Base-by-base conservation (phyloP, 2,329 filamentous ascomycete species). In the Fusarium oligoseptatum region DNA sequence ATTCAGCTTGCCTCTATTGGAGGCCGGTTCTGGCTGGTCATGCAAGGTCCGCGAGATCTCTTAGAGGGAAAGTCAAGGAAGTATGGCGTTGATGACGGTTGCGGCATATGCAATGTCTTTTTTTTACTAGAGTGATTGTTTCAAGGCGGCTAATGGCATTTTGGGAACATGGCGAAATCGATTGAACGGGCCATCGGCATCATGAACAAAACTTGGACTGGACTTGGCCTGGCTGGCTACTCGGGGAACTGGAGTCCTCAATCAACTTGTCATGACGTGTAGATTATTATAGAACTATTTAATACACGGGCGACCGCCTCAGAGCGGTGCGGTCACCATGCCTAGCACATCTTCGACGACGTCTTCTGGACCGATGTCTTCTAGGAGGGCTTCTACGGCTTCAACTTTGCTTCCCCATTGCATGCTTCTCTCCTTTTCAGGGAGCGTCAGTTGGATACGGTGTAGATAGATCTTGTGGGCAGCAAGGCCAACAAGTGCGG, bases 401-500 rank as follows among this genome's bases (percentile, higher is more conserved):
- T 88, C 87, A 0, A 93, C 76, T 63, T 93, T 91, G 81, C 96
- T 98, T 0, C 97, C 97, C 91, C 97, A 99, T 81, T 98, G 94
- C 86, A 98, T 89, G 81, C 95, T 98, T 57, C 95, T 88, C 84
- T 98, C 97, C 67, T 91, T 90, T 71, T 91, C 88, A 1, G 94
- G 88, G 2, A 84, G 83, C 0, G 93, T 90, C 65, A 98, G 88
- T 15, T 89, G 83, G 36, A 99, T 91, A 10, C 95, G 92, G 84
- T 99, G 97, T 20, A 93, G 88, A 80, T 97, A 99, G 27, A 97
- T 89, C 84, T 98, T 98, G 70, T 91, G 91, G 2, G 93, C 92
- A 6, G 97, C 97, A 55, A 99, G 87, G 9, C 88, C 91, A 22
- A 98, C 92, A 29, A 98, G 88, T 1, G 94, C 93, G 0, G 97